Conservation (phyloP, 106 monocot genomes). For the Amphibolis antarctica region DNA sequence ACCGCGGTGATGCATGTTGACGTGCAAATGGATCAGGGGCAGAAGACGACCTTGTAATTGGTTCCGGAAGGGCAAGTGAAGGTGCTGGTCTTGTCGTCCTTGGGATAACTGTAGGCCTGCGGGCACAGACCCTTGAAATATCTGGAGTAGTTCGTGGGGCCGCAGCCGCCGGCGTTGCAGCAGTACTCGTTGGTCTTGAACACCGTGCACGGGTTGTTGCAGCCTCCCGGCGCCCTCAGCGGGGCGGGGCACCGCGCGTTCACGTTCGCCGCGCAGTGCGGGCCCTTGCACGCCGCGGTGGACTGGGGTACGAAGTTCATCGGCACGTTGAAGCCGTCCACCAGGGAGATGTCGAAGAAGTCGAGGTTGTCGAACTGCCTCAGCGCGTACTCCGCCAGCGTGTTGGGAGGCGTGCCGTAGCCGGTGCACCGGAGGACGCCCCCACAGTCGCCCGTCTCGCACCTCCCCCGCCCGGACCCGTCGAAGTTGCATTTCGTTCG, state of each 20-base stretch:
- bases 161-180: slow-evolving; percentile 23
- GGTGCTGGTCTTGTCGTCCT: slow-evolving; percentile 15
- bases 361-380: slow-evolving; percentile 12
- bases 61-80: slow-evolving; percentile 17
- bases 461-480: slow-evolving; percentile 10
- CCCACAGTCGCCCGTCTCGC: slow-evolving; percentile 14
- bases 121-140: slow-evolving; percentile 33
- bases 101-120: slow-evolving; percentile 21
- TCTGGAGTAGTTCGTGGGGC: slow-evolving; percentile 21
- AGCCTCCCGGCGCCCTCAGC: slow-evolving; percentile 32
- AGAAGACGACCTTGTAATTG: slow-evolving; percentile 25
- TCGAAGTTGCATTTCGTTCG: slow-evolving; percentile 16
- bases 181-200: slow-evolving; percentile 35
- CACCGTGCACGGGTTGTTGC: slow-evolving; percentile 35
- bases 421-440: slow-evolving; percentile 4
- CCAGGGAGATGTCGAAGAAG: slow-evolving; percentile 25
- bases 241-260: slow-evolving; percentile 21
- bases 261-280: slow-evolving; percentile 21
- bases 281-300: background rate
- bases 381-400: slow-evolving; percentile 13
- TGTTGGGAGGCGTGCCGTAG: slow-evolving; percentile 10
- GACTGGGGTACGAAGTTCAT: slow-evolving; percentile 16
- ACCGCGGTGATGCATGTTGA: too few relatives aligned
- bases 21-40: too few relatives aligned
- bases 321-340: slow-evolving; percentile 35